These are phyloP conservation scores for Suhomyces sp. DNA, from an alignment of 805 yeast genomes.

Conservation along the genomic window DNA sequence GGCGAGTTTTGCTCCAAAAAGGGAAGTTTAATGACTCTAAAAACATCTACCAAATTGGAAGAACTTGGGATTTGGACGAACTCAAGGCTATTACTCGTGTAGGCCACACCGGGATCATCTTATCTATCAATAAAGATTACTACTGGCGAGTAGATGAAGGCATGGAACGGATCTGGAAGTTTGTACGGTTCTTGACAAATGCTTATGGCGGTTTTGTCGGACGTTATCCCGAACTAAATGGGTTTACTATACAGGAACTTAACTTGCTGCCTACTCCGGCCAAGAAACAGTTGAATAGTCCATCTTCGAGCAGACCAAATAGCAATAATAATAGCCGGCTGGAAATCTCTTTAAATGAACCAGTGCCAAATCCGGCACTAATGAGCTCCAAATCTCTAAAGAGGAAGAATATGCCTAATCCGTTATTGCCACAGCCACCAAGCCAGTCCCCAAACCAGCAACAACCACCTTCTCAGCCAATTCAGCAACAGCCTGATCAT, in stretches of 20 bases:
- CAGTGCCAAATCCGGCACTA: conserved; percentile 19
- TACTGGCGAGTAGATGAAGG: conserved; percentile 62
- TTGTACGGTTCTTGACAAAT: conserved; percentile 30
- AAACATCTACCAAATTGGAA: conserved; percentile 79
- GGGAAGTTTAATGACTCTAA: conserved; percentile 72
- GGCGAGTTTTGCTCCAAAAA: conserved; percentile 73
- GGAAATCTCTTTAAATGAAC: conserved; percentile 16
- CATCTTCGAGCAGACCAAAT: background rate
- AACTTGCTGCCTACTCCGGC: conserved; percentile 28
- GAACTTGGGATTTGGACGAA: conserved; percentile 86
- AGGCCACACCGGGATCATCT: conserved; percentile 53
- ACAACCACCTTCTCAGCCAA: conserved; percentile 3
- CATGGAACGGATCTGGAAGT: conserved; percentile 33
- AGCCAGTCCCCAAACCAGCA: conserved; percentile 3
- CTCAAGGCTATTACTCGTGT: conserved; percentile 52
- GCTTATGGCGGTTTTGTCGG: conserved; percentile 35
- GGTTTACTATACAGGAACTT: conserved; percentile 32
- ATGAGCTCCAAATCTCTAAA: conserved; percentile 22
- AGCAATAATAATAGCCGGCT: background rate
- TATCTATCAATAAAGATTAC: conserved; percentile 70
- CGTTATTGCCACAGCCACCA: conserved; percentile 18
- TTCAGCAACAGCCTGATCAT: conserved; percentile 4
- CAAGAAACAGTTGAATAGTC: conserved; percentile 5
- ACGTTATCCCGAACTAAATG: conserved; percentile 34
- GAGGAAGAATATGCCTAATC: conserved; percentile 20